Base-by-base conservation (phyloP, 306 rosid genomes). In the Trifolium subterraneum region DNA sequence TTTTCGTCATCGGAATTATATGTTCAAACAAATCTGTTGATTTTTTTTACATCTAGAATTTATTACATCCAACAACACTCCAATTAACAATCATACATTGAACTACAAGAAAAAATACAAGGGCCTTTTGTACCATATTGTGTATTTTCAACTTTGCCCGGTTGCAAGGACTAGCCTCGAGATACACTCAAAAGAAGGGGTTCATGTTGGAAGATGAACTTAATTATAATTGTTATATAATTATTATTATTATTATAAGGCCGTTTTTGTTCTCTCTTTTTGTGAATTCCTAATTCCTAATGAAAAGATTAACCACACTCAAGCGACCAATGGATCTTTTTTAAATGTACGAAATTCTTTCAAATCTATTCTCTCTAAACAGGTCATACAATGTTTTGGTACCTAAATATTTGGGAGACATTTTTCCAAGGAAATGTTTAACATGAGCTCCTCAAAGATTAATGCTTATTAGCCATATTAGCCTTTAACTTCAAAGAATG, bases 21-120 rank as follows among this genome's bases (percentile, higher is more conserved):
- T 76, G 76, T 70, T 64, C 16, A 71, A 76, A 64, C 78, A 71
- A 71, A 81, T 71, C 42, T 76, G 45, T 71, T 76, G 70, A 75
- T 33, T 81, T 74, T 74, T 75, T 64, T 50, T 36, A 23, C 70
- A 45, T 81, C 54, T 73, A 71, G 31, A 81, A 55, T 75, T 76
- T 55, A 63, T 42, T 12, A 55, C 51, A 54, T 55, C 39, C 73
- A 75, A 71, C 66, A 55, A 71, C 66, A 55, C 64, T 75, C 64
- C 70, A 56, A 71, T 71, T 68, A 47, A 67, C 56, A 55, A 64
- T 70, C 59, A 55, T 71, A 71, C 60, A 78, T 81, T 75, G 71
- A 64, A 41, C 64, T 54, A 58, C 50, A 76, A 64, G 81, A 81
- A 75, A 76, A 75, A 75, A 76, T 71, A 71, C 78, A 58, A 59